phyloP scores from a whole-genome alignment of 768 basidiomycete species.

The Naganishia vishniacii region DNA sequence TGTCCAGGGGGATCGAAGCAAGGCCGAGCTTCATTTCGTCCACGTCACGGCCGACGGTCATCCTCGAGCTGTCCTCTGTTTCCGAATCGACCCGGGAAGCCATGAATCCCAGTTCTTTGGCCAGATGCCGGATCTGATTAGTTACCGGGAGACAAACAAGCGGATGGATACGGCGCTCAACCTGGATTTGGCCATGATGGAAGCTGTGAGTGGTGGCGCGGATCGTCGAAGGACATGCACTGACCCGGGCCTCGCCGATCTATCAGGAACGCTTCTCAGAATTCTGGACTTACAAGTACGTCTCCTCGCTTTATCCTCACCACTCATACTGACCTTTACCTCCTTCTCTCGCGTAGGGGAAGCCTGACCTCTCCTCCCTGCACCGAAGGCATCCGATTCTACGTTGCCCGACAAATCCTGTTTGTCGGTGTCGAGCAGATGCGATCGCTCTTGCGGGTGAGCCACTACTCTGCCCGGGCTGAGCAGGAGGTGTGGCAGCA shows the following conservation, averaged over 20 bases:
- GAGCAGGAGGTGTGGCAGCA: slow-evolving; percentile 34
- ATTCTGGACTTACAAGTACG: slow-evolving; percentile 32
- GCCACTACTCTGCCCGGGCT: slow-evolving; percentile 29
- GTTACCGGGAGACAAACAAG: slow-evolving; percentile 20
- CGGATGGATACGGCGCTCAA: slow-evolving; percentile 20
- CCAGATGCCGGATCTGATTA: slow-evolving; percentile 23
- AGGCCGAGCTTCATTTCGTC: slow-evolving; percentile 34
- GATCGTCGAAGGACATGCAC: no score
- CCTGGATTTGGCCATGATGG: slow-evolving; percentile 22
- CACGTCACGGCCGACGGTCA: slow-evolving; percentile 27
- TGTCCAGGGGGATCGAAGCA: slow-evolving; percentile 29
- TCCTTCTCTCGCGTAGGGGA: no score
- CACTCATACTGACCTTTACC: neutral
- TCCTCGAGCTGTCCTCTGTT: slow-evolving; percentile 30
- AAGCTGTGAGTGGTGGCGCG: slow-evolving; percentile 8
- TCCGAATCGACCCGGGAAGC: slow-evolving; percentile 33
- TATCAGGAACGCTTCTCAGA: slow-evolving; percentile 18
- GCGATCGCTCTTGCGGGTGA: slow-evolving; percentile 28
- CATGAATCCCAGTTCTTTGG: slow-evolving; percentile 28
- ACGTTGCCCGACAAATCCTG: slow-evolving; percentile 32
- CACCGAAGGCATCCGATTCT: slow-evolving; percentile 36
- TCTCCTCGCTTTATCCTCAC: neutral
- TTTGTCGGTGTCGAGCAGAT: slow-evolving; percentile 32
- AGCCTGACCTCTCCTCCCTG: slow-evolving; percentile 32
- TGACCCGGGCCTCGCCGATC: no score